A percentile compares a stretch with the other conserved stretches of the same genome.
phyloP scores from a whole-genome alignment of 352 stramenopile species.

The Phytophthora podocarpi region DNA sequence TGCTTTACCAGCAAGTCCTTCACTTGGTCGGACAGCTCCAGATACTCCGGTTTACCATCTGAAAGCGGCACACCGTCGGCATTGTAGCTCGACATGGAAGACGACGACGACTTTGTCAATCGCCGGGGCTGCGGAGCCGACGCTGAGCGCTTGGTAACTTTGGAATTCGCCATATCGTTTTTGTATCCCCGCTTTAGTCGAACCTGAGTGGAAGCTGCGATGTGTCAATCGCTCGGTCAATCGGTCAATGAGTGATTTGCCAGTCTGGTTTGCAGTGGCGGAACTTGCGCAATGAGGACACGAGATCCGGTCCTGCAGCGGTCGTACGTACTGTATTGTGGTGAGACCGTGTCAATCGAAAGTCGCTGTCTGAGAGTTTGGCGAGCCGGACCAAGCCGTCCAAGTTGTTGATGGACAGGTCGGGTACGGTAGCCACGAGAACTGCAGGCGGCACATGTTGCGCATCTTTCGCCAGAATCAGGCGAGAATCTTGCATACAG shows the following conservation, averaged over 20 bases:
- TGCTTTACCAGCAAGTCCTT: constrained; percentile 35
- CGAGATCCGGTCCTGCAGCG: constrained; percentile 5
- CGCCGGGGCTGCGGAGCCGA: constrained; percentile 16
- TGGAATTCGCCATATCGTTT: constrained; percentile 16
- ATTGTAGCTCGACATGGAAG: constrained; percentile 29
- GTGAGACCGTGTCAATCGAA: constrained; percentile 25
- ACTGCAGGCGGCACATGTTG: constrained; percentile 30
- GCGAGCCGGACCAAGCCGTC: constrained; percentile 19
- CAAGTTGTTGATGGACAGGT: constrained; percentile 9
- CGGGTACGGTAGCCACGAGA: constrained; percentile 22
- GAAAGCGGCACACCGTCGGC: constrained; percentile 5
- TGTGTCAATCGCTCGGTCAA: constrained; percentile 12
- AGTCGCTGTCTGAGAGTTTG: constrained; percentile 6
- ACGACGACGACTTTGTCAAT: constrained; percentile 16
- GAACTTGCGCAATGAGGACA: constrained; percentile 20
- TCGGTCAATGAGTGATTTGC: constrained; percentile 27
- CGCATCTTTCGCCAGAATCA: constrained; percentile 34
- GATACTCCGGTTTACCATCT: constrained; percentile 13
- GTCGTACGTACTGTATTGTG: not conserved
- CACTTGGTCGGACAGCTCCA: constrained; percentile 30
- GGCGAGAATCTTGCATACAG: constrained; percentile 20
- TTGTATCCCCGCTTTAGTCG: constrained; percentile 9
- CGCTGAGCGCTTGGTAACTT: constrained; percentile 20
- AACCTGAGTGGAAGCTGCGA: constrained; percentile 19
- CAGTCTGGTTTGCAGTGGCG: constrained; percentile 10